A percentile compares a stretch with the other conserved stretches of the same genome.
Evolutionary conservation across 2,329 filamentous ascomycete genomes (phyloP).

Genomic region (Xylariaceae sp.): DNA sequence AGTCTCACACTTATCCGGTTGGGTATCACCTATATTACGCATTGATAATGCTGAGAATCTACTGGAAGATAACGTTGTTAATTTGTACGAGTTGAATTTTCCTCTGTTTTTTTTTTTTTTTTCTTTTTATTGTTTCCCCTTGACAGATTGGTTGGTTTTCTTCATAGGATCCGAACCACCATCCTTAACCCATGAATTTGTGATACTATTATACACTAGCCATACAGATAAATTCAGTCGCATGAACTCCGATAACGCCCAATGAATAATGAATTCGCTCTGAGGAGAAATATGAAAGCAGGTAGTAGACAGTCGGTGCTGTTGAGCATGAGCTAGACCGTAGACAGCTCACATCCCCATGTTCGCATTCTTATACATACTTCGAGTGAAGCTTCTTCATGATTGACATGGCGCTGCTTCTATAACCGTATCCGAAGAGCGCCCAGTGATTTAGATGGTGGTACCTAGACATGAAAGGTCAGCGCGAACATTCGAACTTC

Average conservation of each 20-base stretch:
- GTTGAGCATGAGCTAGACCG: background rate
- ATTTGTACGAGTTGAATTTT: too few relatives aligned
- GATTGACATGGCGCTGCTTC: conserved; percentile 68
- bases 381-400: conserved; percentile 70
- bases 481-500: background rate
- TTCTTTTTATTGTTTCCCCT: too few relatives aligned
- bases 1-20: background rate
- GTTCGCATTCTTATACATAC: conserved; percentile 41
- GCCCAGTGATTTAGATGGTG: conserved; percentile 87
- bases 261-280: background rate
- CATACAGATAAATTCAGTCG: too few relatives aligned
- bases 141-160: too few relatives aligned
- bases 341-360: background rate
- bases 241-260: background rate
- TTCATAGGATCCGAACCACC: too few relatives aligned
- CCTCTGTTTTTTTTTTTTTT: too few relatives aligned
- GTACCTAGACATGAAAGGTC: conserved; percentile 49
- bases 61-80: too few relatives aligned
- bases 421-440: conserved; percentile 77
- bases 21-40: too few relatives aligned
- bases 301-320: background rate
- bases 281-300: background rate
- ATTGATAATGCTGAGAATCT: too few relatives aligned
- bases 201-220: too few relatives aligned
- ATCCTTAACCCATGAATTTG: too few relatives aligned